Evolutionary conservation across 306 rosid species (phyloP), one percentile per base, ranked within the genome.

Genomic region (Begonia loranthoides): DNA sequence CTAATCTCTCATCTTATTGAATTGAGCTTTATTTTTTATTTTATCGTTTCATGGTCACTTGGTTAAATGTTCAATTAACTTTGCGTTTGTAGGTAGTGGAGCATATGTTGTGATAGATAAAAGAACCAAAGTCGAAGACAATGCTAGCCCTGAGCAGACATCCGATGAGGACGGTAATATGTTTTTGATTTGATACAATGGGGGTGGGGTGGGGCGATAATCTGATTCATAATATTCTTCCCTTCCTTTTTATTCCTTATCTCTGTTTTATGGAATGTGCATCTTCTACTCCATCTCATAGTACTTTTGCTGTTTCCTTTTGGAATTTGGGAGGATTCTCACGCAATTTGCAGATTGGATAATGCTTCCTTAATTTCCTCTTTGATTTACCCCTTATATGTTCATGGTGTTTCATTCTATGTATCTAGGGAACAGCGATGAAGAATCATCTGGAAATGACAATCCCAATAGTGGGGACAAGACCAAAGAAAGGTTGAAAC

Each of bases 91-190:
- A 89, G 97, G 95, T 70, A 59, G 81, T 65, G 90, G 94, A 77
- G 76, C 83, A 50, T 89, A 85, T 54, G 95, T 85, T 59, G 90
- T 89, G 72, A 85, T 89, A 63, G 97, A 90, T 63, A 80, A 80
- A 68, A 82, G 95, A 74, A 73, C 74, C 13, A 80, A 72, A 71
- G 62, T 62, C 34, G 83, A 74, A 49, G 58, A 63, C 54, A 73
- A 78, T 65, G 71, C 76, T 28, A 28, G 36, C 68, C 95, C 66
- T 51, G 94, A 70, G 22, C 22, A 28, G 15, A 70, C 90, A 45
- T 82, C 95, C 13, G 78, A 85, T 38, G 93, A 90, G 40, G 95
- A 82, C 68, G 94, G 94, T 84, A 72, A 70, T 51, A 52, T 55
- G 59, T 28, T 66, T 45, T 57, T 54, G 51, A 43, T 56, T 12